Base-by-base conservation (phyloP, 2,329 filamentous ascomycete species). In the Hymenoscyphus albidus region DNA sequence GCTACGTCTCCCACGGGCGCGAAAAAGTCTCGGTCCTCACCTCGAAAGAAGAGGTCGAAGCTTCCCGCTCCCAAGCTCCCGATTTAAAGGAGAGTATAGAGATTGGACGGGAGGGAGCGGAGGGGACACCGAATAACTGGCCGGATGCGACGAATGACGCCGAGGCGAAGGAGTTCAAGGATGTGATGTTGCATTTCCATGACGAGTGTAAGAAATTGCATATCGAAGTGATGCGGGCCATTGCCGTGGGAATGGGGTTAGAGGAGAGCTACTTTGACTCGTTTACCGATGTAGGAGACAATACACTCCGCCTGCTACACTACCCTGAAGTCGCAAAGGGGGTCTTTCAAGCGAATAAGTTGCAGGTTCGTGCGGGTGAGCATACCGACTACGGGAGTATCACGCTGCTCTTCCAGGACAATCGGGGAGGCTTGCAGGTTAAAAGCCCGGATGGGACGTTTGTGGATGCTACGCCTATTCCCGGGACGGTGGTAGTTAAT, bases 401-500 rank as follows among this genome's bases (percentile, higher is more conserved):
- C 32, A 86, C 83, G 0, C 68, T 86, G 64, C 73, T 85, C 6
- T 84, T 85, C 68, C 83, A 86, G 69, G 82, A 85, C 69, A 76
- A 79, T 32, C 76, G 78, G 59, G 81, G 81, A 2, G 83, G 82
- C 0, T 70, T 85, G 22, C 80, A 85, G 66, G 80, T 85, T 22
- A 83, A 86, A 72, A 89, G 87, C 59, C 92, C 92, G 0, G 88
- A 85, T 51, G 91, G 91, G 1, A 85, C 83, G 0, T 97, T 93
- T 72, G 87, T 97, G 48, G 86, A 97, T 73, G 93, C 91, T 0
- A 92, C 85, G 6, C 93, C 93, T 0, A 94, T 96, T 65, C 81
- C 87, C 42, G 88, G 87, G 62, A 93, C 92, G 0, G 89, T 95
- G 51, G 91, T 97, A 12, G 85, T 97, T 69, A 97, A 97, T 73